Evolutionary conservation across 1,139 yeast genomes (phyloP).

Genomic region (Geotrichum australiense): DNA sequence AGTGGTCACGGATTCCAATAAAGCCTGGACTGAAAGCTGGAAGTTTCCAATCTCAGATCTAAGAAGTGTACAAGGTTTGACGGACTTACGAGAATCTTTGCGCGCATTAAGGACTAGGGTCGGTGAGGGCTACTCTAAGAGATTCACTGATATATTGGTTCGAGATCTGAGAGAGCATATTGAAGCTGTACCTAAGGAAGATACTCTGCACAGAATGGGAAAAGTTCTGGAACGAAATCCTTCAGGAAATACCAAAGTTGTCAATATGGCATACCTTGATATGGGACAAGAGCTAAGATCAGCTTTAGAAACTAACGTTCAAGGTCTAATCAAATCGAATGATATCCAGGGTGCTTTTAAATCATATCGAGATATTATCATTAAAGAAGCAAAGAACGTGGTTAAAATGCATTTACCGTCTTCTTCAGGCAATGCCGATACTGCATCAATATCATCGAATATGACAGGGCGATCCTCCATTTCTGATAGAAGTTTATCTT

Average conservation of each 20-base stretch:
- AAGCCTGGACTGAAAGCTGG: constrained; percentile 42
- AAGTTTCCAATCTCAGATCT: constrained; percentile 47
- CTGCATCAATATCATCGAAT: constrained; percentile 25
- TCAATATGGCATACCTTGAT: constrained; percentile 33
- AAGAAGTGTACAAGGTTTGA: constrained; percentile 51
- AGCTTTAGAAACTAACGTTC: constrained; percentile 42
- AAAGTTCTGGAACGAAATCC: constrained; percentile 21
- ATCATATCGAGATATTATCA: constrained; percentile 58
- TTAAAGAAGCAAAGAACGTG: constrained; percentile 64
- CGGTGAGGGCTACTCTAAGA: constrained; percentile 58
- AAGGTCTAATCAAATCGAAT: constrained; percentile 56
- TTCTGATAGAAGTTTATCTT: constrained; percentile 30
- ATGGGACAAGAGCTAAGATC: constrained; percentile 37
- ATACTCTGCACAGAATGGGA: constrained; percentile 48
- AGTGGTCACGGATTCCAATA: constrained; percentile 31
- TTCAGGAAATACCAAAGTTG: not conserved
- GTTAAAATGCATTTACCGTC: constrained; percentile 61
- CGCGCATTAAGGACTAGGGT: constrained; percentile 49
- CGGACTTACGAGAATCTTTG: constrained; percentile 46
- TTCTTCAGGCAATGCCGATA: constrained; percentile 29
- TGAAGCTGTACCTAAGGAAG: constrained; percentile 42
- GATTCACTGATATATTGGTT: constrained; percentile 49
- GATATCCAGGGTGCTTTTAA: constrained; percentile 58
- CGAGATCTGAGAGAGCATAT: constrained; percentile 57
- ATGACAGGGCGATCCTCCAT: constrained; percentile 23